Percentiles rank a stretch among this genome's conserved stretches.
phyloP scores from a whole-genome alignment of 306 rosid species.

The Prunus mongolica region DNA sequence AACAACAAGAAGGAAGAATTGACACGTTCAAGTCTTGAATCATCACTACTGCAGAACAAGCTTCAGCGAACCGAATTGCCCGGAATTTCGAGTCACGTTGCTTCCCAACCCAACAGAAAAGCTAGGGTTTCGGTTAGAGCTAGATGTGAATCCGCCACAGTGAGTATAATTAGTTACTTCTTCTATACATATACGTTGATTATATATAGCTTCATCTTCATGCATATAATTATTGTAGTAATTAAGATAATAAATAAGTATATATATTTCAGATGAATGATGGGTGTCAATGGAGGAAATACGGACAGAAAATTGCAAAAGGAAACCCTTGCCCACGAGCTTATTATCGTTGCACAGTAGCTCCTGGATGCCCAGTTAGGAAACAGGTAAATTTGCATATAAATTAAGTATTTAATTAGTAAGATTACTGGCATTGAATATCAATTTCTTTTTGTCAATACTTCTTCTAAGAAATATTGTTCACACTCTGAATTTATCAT shows the following conservation, averaged over 20 bases:
- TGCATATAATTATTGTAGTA: neutral
- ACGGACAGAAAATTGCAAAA: conserved; percentile 90
- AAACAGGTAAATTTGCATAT: conserved; percentile 55
- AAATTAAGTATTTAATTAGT: no score
- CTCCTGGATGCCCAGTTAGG: conserved; percentile 83
- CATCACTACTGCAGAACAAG: conserved; percentile 41
- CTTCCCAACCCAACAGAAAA: conserved; percentile 60
- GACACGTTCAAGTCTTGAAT: conserved; percentile 7
- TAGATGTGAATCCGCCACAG: conserved; percentile 88
- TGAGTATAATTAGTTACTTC: conserved; percentile 28
- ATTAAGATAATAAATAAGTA: neutral
- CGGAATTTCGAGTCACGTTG: conserved; percentile 36
- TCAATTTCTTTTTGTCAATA: no score
- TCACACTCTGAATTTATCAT: no score
- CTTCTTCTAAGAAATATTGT: no score
- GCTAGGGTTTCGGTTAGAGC: conserved; percentile 98
- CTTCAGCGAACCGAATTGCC: conserved; percentile 28
- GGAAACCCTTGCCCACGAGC: conserved; percentile 98
- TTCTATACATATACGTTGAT: neutral
- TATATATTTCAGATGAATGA: conserved; percentile 63
- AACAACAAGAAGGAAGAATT: conserved; percentile 21
- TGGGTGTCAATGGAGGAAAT: conserved; percentile 98
- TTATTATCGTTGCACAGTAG: conserved; percentile 90
- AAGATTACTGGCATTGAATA: no score
- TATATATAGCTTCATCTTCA: neutral